These are phyloP conservation scores for Termitomyces sp. DNA, from an alignment of 768 basidiomycete genomes.

Conservation along the genomic window DNA sequence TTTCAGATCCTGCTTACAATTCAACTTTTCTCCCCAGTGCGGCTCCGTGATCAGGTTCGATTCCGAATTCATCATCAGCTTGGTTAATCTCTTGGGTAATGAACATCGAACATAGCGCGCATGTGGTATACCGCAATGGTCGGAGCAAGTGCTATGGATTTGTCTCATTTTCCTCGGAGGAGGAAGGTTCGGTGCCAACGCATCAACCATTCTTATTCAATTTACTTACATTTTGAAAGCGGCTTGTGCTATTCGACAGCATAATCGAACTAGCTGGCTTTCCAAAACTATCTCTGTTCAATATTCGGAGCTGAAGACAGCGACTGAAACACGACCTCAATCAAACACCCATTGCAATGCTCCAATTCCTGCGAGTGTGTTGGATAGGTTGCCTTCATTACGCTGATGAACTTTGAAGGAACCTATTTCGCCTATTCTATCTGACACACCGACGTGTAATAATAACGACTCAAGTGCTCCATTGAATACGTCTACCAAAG, in stretches of 20 bases:
- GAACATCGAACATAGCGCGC: not conserved
- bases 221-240: not conserved
- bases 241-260: not conserved
- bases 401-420: not conserved
- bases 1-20: not conserved
- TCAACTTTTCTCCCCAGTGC: not conserved
- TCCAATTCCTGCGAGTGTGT: not conserved
- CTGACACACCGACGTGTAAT: not conserved
- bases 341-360: not conserved
- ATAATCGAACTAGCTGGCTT: not conserved
- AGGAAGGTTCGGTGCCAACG: slow-evolving; percentile 1
- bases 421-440: not conserved
- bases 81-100: not conserved
- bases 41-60: slow-evolving; percentile 4
- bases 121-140: not conserved
- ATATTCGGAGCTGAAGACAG: not conserved
- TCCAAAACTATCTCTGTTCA: not conserved
- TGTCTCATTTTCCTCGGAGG: not conserved
- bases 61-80: not conserved
- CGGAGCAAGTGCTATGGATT: slow-evolving; percentile 3
- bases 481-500: not conserved
- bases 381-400: not conserved
- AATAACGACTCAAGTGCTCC: not conserved
- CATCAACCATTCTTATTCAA: not conserved
- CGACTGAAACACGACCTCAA: not conserved